Evolutionary conservation across 2,329 filamentous ascomycete species (phyloP), one percentile per base, ranked within the genome.

Genomic region (Aspergillus ochraceoroseus): DNA sequence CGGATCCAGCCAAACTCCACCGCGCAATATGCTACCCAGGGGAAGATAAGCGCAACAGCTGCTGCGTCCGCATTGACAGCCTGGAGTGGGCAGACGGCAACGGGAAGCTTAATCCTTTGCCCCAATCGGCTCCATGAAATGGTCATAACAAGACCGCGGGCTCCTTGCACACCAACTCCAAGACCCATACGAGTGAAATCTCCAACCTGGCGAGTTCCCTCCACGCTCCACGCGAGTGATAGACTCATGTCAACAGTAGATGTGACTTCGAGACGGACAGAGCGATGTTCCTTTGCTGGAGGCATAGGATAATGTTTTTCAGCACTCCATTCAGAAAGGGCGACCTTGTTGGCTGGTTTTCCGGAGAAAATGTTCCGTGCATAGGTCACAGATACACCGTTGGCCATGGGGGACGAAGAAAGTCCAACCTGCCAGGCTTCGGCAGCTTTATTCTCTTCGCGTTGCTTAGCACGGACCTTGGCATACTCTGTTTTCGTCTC

Each of bases 1-100:
- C 67, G 62, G 20, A 67, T 57, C 29, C 61, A 57, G 2, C 63
- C 64, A 45, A 69, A 70, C 47, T 70, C 67, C 28, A 67, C 30
- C 2, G 62, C 59, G 19, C 63, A 58, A 37, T 70, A 70, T 7
- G 59, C 48, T 23, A 62, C 47, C 61, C 62, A 68, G 0, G 67
- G 67, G 15, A 66, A 49, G 13, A 64, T 46, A 7, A 66, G 53
- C 5, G 61, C 65, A 35, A 66, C 42, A 2, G 57, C 44, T 7
- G 62, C 60, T 27, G 63, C 54, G 32, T 66, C 62, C 14, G 50
- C 52, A 28, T 56, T 61, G 12, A 62, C 53, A n/a, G 57, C 32
- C 4, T 60, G 53, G 5, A 63, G 20, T 4, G 66, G 56, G 38
- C 64, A 64, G 22, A 70, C 23, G 8, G 55, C 49, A 22, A 70